Conservation (phyloP, 768 basidiomycete species). For the Lactifluus volemus region DNA sequence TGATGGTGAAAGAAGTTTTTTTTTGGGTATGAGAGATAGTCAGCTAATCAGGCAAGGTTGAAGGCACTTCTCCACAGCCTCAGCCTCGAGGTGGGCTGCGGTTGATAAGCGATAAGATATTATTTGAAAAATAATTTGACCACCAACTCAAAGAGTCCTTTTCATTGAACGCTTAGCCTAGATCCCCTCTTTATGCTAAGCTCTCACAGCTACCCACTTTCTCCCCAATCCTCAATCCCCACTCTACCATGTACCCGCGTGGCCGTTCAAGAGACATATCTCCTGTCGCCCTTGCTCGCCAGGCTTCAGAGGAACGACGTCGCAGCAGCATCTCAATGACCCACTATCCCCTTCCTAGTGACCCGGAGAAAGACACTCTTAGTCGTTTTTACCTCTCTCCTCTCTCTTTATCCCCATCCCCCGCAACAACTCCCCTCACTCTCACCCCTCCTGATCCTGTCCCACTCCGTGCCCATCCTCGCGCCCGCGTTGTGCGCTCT, state of each 20-base stretch:
- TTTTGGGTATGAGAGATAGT: background rate
- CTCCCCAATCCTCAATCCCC: background rate
- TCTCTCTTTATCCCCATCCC: conserved; percentile 9
- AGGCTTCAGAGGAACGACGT: conserved; percentile 20
- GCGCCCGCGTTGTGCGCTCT: background rate
- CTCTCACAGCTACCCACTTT: background rate
- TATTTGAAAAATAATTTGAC: background rate
- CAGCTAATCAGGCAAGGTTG: background rate
- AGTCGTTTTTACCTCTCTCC: background rate
- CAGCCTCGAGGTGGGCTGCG: background rate
- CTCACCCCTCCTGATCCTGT: conserved; percentile 15
- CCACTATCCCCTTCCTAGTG: conserved; percentile 8
- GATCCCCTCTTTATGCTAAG: background rate
- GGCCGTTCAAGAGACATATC: conserved; percentile 18
- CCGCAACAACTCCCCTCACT: background rate
- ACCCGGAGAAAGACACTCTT: conserved; percentile 8
- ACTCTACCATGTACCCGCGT: conserved; percentile 11
- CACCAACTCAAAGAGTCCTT: background rate
- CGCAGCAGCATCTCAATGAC: conserved; percentile 3
- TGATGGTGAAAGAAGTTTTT: background rate
- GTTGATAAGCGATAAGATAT: conserved; percentile 1
- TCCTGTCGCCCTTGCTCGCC: conserved; percentile 19
- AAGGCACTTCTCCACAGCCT: no score
- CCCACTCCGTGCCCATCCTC: background rate
- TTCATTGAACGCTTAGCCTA: background rate